Conservation (phyloP, 352 stramenopile genomes). For the Pythium guiyangense region DNA sequence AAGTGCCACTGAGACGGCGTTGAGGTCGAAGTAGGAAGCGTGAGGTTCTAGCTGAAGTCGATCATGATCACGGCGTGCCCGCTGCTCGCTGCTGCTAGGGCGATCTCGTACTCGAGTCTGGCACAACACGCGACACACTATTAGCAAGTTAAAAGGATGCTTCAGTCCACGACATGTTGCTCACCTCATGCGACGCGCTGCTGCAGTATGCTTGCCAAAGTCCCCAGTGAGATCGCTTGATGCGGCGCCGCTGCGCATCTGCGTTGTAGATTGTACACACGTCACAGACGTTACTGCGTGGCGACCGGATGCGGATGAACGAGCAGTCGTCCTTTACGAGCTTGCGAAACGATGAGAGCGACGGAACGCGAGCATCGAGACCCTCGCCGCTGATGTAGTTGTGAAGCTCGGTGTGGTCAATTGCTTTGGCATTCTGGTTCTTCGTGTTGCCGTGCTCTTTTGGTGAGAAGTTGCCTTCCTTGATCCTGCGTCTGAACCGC, state of each 20-base stretch:
- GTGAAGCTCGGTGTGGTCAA: not conserved
- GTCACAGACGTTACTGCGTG: slow-evolving; percentile 13
- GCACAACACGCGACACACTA: not conserved
- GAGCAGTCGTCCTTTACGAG: slow-evolving; percentile 6
- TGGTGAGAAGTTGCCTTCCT: not conserved
- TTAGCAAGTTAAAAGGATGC: not conserved
- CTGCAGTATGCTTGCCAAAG: slow-evolving; percentile 4
- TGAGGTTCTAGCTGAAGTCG: slow-evolving; percentile 13
- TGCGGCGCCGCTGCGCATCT: slow-evolving; percentile 1
- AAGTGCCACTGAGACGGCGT: slow-evolving; percentile 15
- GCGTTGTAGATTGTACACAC: slow-evolving; percentile 9
- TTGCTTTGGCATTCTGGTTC: not conserved
- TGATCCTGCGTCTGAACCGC: not conserved
- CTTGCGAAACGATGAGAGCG: not conserved
- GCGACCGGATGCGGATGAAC: slow-evolving; percentile 7
- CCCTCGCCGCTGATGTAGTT: not conserved
- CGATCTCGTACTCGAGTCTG: slow-evolving; percentile 1
- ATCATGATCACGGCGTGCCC: slow-evolving; percentile 10
- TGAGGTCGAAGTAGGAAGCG: not conserved
- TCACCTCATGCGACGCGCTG: slow-evolving; percentile 8
- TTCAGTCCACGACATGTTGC: not conserved
- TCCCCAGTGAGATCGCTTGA: slow-evolving; percentile 7
- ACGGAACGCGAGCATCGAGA: not conserved
- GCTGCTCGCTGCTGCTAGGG: not conserved
- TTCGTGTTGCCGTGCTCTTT: not conserved